A percentile compares a stretch with the other conserved stretches of the same genome.
phyloP scores from a whole-genome alignment of 2,329 filamentous ascomycete species.

The Xylariomycetidae sp. region DNA sequence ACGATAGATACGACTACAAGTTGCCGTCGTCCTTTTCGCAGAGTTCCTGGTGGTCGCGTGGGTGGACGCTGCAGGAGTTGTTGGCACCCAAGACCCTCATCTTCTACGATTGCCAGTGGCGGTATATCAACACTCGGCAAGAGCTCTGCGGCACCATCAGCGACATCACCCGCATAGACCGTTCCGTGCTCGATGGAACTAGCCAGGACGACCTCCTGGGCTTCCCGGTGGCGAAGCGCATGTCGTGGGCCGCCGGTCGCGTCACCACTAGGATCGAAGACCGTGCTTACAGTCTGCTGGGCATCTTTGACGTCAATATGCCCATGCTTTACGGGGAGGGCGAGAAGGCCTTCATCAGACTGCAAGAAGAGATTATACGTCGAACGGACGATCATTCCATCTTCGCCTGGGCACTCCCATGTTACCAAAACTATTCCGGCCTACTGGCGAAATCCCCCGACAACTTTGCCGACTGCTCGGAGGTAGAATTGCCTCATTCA shows the following conservation, averaged over 20 bases:
- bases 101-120: slow-evolving; percentile 27
- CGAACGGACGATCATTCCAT: slow-evolving; percentile 3
- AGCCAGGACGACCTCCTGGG: slow-evolving; percentile 1
- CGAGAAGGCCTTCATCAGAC: slow-evolving; percentile 4
- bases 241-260: slow-evolving; percentile 7
- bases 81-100: slow-evolving; percentile 1
- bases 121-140: slow-evolving; percentile 17
- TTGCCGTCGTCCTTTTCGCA: neutral
- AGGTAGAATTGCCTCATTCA: too few relatives aligned
- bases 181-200: slow-evolving; percentile 6
- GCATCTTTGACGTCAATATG: slow-evolving; percentile 6
- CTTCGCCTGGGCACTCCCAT: slow-evolving; percentile 1
- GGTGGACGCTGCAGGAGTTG: slow-evolving; percentile 7
- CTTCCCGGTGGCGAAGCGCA: slow-evolving; percentile 15
- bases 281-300: slow-evolving; percentile 6
- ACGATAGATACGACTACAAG: neutral
- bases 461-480: neutral
- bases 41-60: slow-evolving; percentile 3
- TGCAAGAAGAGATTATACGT: slow-evolving; percentile 6
- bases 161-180: slow-evolving; percentile 16
- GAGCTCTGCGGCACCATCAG: slow-evolving; percentile 9
- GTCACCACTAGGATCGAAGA: slow-evolving; percentile 5
- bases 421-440: neutral
- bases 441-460: neutral
- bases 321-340: slow-evolving; percentile 8